Conservation (phyloP, 208 protist species). For the Leishmania turanica region DNA sequence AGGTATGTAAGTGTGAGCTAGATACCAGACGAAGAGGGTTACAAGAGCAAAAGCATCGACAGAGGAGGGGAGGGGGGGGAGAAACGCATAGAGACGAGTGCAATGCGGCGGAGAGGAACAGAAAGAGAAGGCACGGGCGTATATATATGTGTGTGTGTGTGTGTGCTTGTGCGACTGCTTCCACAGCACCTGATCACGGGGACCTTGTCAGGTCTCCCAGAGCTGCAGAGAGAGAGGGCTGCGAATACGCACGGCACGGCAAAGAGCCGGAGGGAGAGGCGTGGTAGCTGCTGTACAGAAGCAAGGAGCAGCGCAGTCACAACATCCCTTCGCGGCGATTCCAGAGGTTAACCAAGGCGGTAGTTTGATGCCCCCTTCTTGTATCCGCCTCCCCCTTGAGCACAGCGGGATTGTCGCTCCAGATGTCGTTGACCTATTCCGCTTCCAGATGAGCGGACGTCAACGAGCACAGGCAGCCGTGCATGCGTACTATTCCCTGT, state of each 20-base stretch:
- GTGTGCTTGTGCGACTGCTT: not conserved
- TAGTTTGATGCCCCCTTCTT: not conserved
- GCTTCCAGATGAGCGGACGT: not conserved
- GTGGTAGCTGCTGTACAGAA: not conserved
- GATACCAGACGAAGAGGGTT: not conserved
- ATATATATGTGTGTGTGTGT: not conserved
- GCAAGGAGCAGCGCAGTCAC: not conserved
- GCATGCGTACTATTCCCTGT: not conserved
- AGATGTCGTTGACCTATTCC: not conserved
- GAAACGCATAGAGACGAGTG: not conserved
- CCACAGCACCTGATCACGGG: not conserved
- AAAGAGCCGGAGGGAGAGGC: not conserved
- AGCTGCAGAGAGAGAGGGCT: not conserved
- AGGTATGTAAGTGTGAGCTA: constrained; percentile 1
- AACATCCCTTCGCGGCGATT: not conserved
- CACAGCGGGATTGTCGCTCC: not conserved
- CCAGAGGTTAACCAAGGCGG: not conserved
- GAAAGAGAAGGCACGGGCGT: not conserved
- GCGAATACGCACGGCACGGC: not conserved
- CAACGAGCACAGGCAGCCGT: not conserved
- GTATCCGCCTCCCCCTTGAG: not conserved
- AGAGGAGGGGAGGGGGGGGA: not conserved
- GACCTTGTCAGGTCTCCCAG: not conserved
- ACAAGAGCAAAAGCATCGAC: not conserved
- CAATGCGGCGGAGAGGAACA: no score